These are phyloP conservation scores for Mucor lusitanicus DNA, from an alignment of 371 early-diverging fungal genomes.

Conservation along the genomic window DNA sequence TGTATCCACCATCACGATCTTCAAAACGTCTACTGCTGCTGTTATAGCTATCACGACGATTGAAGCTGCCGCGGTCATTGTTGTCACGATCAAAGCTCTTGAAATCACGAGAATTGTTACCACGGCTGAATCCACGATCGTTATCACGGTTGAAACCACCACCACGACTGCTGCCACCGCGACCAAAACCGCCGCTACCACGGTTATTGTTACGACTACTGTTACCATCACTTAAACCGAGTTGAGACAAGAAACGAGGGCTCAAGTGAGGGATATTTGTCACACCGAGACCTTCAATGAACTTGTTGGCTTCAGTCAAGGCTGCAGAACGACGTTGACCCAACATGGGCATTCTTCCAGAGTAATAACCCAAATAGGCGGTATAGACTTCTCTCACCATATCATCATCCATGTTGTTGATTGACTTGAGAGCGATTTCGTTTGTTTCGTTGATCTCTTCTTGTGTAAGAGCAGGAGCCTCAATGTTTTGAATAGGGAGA, in stretches of 20 bases:
- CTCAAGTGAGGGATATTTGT: conserved; percentile 54
- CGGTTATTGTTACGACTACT: conserved; percentile 3
- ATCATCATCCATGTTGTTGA: conserved; percentile 43
- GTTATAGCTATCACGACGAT: conserved; percentile 1
- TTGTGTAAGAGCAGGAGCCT: conserved; percentile 38
- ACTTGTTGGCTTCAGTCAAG: conserved; percentile 41
- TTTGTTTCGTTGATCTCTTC: conserved; percentile 26
- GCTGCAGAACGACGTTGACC: conserved; percentile 42
- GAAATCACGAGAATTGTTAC: not conserved
- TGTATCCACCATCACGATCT: not conserved
- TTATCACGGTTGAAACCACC: conserved; percentile 13
- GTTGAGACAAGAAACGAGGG: conserved; percentile 45
- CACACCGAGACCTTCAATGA: conserved; percentile 46
- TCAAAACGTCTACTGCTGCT: not conserved
- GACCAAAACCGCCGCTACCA: conserved; percentile 8
- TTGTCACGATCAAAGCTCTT: not conserved
- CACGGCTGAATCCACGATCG: conserved; percentile 8
- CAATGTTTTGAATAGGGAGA: conserved; percentile 54
- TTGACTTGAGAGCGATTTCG: conserved; percentile 21
- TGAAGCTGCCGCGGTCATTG: conserved; percentile 5
- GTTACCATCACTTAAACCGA: conserved; percentile 37
- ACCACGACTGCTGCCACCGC: conserved; percentile 9
- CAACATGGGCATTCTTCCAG: conserved; percentile 45
- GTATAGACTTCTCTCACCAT: conserved; percentile 58
- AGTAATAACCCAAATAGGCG: conserved; percentile 69